Percentiles rank a stretch among this genome's conserved stretches.
Evolutionary conservation across 306 rosid species (phyloP).

Genomic region (Spatholobus suberectus): DNA sequence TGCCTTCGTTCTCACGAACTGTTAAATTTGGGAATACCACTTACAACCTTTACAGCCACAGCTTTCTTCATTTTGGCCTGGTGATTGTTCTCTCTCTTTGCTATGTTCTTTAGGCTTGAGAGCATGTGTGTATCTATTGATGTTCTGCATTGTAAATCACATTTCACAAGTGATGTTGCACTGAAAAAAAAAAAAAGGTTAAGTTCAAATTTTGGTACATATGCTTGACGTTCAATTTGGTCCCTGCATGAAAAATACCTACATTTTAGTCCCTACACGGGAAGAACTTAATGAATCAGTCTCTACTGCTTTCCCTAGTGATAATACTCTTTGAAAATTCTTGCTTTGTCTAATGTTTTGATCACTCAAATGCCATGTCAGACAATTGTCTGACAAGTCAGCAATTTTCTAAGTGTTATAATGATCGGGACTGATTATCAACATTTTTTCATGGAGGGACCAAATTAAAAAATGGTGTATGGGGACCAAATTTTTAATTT

Average conservation of each 20-base stretch:
- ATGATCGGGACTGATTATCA: not conserved
- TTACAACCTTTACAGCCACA: constrained; percentile 91
- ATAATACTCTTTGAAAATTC: not conserved
- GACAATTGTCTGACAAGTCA: not conserved
- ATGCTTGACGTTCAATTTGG: not conserved
- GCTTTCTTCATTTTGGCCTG: constrained; percentile 97
- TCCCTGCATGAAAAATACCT: not conserved
- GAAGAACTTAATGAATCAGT: not conserved
- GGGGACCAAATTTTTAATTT: not conserved
- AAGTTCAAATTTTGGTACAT: not conserved
- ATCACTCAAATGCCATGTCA: not conserved
- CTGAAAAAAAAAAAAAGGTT: not conserved
- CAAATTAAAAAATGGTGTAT: not conserved
- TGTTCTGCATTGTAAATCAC: constrained; percentile 20
- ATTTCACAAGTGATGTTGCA: constrained; percentile 9
- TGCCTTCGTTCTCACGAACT: constrained; percentile 64
- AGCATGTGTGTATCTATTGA: constrained; percentile 18
- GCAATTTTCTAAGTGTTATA: not conserved
- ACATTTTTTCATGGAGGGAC: not conserved
- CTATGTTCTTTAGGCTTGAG: constrained; percentile 11
- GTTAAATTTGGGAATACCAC: constrained; percentile 74
- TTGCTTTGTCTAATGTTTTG: not conserved
- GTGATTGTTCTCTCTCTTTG: constrained; percentile 47
- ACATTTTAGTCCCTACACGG: not conserved
- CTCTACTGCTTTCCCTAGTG: not conserved